Base-by-base conservation (phyloP, 768 basidiomycete species). In the Russula emetica region DNA sequence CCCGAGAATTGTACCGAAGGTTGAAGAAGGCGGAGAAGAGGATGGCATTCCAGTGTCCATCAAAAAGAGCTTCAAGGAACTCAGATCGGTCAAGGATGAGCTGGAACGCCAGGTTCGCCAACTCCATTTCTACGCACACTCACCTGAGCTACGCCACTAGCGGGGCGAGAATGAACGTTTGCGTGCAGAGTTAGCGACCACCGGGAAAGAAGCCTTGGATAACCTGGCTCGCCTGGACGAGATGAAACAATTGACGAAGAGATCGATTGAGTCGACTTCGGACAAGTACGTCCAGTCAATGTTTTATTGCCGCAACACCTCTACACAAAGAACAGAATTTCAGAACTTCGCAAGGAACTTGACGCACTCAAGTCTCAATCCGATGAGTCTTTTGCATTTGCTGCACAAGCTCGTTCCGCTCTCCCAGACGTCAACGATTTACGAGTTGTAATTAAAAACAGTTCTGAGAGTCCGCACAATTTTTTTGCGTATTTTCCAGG, bases 331-430 rank as follows among this genome's bases (percentile, higher is more conserved):
- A 38, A 60, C 38, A 69, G 68, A 30, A 60, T 69, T 6, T 34
- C 58, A 16, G 66, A 67, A 44, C 57, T 69, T 53, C 38, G 50
- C 34, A 49, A 34, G 45, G 60, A 57, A n/a, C 54, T 69, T 34
- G 22, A 36, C n/a, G 47, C 45, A 54, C 59, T 69, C 10, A 67
- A 64, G 45, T 34, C 66, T n/a, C 67, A 61, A 58, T 67, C 68
- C 20, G 55, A 60, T 16, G 66, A 67, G 28, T 60, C 34, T 28
- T 69, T 69, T 38, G 47, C 56, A 52, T 67, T 67, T 36, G 68
- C 68, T 18, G 36, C 42, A 16, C 45, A 69, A 14, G 62, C 61
- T 45, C 68, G 62, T 24, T 61, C 53, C 11, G 54, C 55, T 20
- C 47, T 69, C 5, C 60, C 62, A 54, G 68, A 64, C n/a, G 58